A percentile compares a stretch with the other conserved stretches of the same genome.
Evolutionary conservation across 73 alveolate species (phyloP).

Genomic region (Paramecium tetraurelia): DNA sequence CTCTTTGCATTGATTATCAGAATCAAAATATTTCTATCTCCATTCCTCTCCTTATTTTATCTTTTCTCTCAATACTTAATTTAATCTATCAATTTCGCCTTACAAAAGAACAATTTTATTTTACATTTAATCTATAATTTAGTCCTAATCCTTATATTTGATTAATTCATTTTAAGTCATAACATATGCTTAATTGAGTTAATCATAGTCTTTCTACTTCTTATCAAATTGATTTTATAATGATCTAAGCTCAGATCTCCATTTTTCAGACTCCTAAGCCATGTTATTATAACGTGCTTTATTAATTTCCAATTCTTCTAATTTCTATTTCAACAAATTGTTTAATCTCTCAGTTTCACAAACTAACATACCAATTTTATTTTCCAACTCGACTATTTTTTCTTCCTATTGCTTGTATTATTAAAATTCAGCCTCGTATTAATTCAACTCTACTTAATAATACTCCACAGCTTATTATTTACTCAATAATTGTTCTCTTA

Average conservation of each 20-base stretch:
- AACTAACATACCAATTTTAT: not conserved
- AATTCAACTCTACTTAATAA: not conserved
- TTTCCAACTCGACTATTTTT: not conserved
- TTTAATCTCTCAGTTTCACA: constrained; percentile 39
- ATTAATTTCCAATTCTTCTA: not conserved
- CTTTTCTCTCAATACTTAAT: constrained; percentile 15
- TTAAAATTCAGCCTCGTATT: not conserved
- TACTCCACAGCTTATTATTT: not conserved
- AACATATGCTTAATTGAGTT: not conserved
- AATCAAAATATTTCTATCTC: constrained; percentile 1
- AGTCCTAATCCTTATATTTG: constrained; percentile 24
- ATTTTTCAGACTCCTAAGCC: not conserved
- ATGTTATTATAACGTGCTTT: not conserved
- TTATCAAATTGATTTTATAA: not conserved
- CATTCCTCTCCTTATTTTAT: constrained; percentile 31
- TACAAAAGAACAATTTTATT: not conserved
- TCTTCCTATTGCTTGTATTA: not conserved
- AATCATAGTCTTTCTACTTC: not conserved
- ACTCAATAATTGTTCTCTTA: not conserved
- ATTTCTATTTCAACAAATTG: constrained; percentile 4
- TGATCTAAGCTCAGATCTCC: not conserved
- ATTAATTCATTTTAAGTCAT: constrained; percentile 9
- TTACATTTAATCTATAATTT: constrained; percentile 17
- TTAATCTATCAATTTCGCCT: not conserved
- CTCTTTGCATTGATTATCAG: constrained; percentile 11